Conservation (phyloP, 352 stramenopile species). For the Phytophthora cryptogea region DNA sequence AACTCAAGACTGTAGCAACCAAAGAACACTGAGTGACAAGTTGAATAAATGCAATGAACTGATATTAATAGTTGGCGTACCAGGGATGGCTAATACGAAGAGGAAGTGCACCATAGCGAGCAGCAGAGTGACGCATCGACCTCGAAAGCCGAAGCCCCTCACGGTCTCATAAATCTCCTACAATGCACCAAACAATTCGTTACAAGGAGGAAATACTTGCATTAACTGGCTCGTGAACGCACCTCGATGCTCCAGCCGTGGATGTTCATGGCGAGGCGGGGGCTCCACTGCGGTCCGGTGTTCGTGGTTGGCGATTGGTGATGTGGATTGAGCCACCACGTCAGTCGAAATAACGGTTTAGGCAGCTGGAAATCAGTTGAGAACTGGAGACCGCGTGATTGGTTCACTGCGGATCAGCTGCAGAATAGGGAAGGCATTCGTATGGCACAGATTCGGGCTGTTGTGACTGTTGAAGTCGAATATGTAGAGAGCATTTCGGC, state of each 20-base stretch:
- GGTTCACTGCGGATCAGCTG: slow-evolving; percentile 9
- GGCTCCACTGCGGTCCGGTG: slow-evolving; percentile 9
- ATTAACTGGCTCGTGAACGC: not conserved
- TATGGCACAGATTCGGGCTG: too few relatives aligned
- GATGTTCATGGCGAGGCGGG: slow-evolving; percentile 20
- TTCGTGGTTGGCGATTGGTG: slow-evolving; percentile 1
- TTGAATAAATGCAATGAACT: not conserved
- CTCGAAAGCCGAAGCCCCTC: slow-evolving; percentile 30
- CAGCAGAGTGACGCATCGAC: slow-evolving; percentile 31
- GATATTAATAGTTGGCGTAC: slow-evolving; percentile 18
- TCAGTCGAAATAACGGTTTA: not conserved
- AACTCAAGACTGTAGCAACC: slow-evolving; percentile 31
- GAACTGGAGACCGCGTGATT: not conserved
- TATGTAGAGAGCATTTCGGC: too few relatives aligned
- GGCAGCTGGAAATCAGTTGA: slow-evolving; percentile 7
- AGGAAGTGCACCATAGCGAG: slow-evolving; percentile 30
- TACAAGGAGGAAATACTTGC: not conserved
- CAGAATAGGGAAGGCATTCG: not conserved
- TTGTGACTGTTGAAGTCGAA: too few relatives aligned
- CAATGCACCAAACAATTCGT: slow-evolving; percentile 4
- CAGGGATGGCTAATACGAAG: slow-evolving; percentile 24
- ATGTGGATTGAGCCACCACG: slow-evolving; percentile 7
- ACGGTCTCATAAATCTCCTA: slow-evolving; percentile 34
- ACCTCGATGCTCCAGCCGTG: slow-evolving; percentile 28
- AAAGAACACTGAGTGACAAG: not conserved